Evolutionary conservation across 768 basidiomycete genomes (phyloP).

Genomic region (Cystofilobasidium capitatum): DNA sequence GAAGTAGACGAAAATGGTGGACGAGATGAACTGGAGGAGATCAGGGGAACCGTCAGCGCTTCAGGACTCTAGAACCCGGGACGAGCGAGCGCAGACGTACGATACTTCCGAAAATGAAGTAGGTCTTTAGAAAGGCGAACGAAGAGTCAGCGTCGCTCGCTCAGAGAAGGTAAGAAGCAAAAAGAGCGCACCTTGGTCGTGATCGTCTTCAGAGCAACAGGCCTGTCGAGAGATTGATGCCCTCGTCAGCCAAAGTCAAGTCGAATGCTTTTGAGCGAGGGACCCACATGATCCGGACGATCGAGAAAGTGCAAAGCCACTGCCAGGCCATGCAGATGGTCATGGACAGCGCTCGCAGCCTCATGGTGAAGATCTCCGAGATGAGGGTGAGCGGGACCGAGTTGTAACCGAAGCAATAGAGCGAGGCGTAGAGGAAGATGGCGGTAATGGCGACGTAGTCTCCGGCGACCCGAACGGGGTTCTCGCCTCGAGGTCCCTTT

Average conservation of each 20-base stretch:
- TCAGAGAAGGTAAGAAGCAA: too few species aligned
- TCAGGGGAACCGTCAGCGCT: not conserved
- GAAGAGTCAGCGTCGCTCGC: too few species aligned
- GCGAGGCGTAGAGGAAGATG: slow-evolving; percentile 5
- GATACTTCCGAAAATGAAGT: slow-evolving; percentile 16
- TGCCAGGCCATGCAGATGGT: slow-evolving; percentile 17
- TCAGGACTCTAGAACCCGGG: not conserved
- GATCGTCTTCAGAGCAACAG: slow-evolving; percentile 12
- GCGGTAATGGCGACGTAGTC: slow-evolving; percentile 8
- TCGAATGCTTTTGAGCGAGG: too few species aligned
- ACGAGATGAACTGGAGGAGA: too few species aligned
- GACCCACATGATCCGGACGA: slow-evolving; percentile 23
- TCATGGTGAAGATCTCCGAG: slow-evolving; percentile 31
- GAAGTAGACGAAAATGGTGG: slow-evolving; percentile 4
- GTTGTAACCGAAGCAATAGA: slow-evolving; percentile 21
- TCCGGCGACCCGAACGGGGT: not conserved
- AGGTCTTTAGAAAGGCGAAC: not conserved
- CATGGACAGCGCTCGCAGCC: slow-evolving; percentile 26
- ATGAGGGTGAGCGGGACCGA: slow-evolving; percentile 20
- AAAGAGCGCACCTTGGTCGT: not conserved
- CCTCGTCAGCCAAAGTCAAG: too few species aligned
- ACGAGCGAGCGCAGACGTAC: not conserved
- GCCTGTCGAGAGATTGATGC: too few species aligned
- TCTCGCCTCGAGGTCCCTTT: slow-evolving; percentile 1
- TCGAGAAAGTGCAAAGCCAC: slow-evolving; percentile 3